Evolutionary conservation across 2,329 filamentous ascomycete genomes (phyloP).

Genomic region (Pochonia chlamydosporia): DNA sequence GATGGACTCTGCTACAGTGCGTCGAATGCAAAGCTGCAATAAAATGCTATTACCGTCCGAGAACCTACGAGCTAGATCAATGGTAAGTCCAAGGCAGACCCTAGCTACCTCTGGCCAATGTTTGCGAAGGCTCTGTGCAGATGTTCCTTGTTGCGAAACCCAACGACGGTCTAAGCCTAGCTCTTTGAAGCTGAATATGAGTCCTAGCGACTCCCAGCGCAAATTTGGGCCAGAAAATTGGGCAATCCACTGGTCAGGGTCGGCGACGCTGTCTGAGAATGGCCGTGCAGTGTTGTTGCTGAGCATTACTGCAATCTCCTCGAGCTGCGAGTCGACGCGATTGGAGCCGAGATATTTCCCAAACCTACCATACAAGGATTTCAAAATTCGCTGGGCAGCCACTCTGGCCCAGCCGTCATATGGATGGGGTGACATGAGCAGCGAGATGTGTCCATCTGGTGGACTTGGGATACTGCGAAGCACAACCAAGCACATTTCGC

Average conservation of each 20-base stretch:
- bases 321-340: constrained; percentile 22
- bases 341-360: constrained; percentile 19
- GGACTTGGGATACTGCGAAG: constrained; percentile 4
- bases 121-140: neutral
- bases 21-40: constrained; percentile 24
- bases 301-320: constrained; percentile 28
- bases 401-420: constrained; percentile 15
- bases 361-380: constrained; percentile 23
- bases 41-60: constrained; percentile 23
- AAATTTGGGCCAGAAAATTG: constrained; percentile 32
- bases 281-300: constrained; percentile 31
- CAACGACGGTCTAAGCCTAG: neutral
- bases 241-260: constrained; percentile 29
- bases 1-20: constrained; percentile 25
- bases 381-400: constrained; percentile 3
- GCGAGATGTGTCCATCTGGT: constrained; percentile 27
- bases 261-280: constrained; percentile 27
- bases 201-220: constrained; percentile 38
- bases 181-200: constrained; percentile 22
- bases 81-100: constrained; percentile 9
- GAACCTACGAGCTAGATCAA: constrained; percentile 13
- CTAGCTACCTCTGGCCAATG: constrained; percentile 8
- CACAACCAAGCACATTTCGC: neutral
- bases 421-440: constrained; percentile 5
- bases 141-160: neutral